A percentile compares a stretch with the other conserved stretches of the same genome.
phyloP scores from a whole-genome alignment of 306 rosid species.

The Prunus persica region Prunus_persica_NCBIv2 NC_034009.1:37032001-37032500 shows the following conservation, averaged over 20 bases:
- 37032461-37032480: slow-evolving; percentile 26
- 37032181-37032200: slow-evolving; percentile 32
- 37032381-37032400: slow-evolving; percentile 20
- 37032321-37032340: slow-evolving; percentile 23
- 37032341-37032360: slow-evolving; percentile 35
- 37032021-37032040: slow-evolving; percentile 35
- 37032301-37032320: slow-evolving; percentile 11
- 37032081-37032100: slow-evolving; percentile 16
- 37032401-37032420: neutral
- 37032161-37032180: slow-evolving; percentile 44
- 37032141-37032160: slow-evolving; percentile 23
- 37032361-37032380: slow-evolving; percentile 32
- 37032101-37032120: slow-evolving; percentile 15
- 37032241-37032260: neutral
- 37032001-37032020: slow-evolving; percentile 25
- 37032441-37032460: neutral
- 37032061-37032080: slow-evolving; percentile 29
- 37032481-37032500: slow-evolving; percentile 31
- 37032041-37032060: slow-evolving; percentile 40
- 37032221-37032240: neutral
- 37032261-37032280: neutral
- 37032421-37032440: slow-evolving; percentile 15
- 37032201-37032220: neutral
- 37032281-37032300: slow-evolving; percentile 3
- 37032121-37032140: slow-evolving; percentile 8